A percentile compares a stretch with the other conserved stretches of the same genome.
These are phyloP conservation scores for Pelargonium cotyledonis DNA, from an alignment of 441 rosid genomes.

Conservation along the genomic window DNA sequence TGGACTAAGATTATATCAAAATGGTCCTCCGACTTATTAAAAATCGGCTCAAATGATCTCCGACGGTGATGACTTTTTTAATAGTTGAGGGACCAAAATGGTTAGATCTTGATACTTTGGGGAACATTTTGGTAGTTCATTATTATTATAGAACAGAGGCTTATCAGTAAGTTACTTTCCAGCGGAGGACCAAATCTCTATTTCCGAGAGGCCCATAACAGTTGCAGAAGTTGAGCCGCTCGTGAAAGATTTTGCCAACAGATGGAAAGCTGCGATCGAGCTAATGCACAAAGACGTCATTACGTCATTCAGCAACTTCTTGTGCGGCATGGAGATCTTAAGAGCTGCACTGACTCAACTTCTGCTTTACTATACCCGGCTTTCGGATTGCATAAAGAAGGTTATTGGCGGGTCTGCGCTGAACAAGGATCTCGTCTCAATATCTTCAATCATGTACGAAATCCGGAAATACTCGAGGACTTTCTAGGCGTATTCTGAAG, in stretches of 20 bases:
- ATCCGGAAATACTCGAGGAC: constrained; percentile 89
- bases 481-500: constrained; percentile 34
- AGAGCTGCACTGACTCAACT: constrained; percentile 85
- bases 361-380: constrained; percentile 87
- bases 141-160: not conserved
- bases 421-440: constrained; percentile 89
- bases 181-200: constrained; percentile 80
- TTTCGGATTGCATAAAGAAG: constrained; percentile 82
- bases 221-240: constrained; percentile 73
- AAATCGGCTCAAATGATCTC: no score
- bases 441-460: constrained; percentile 95
- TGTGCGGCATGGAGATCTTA: constrained; percentile 94
- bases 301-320: constrained; percentile 91
- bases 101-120: no score
- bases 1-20: no score
- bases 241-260: constrained; percentile 64
- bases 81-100: no score
- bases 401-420: constrained; percentile 64
- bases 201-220: constrained; percentile 58
- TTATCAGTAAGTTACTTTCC: constrained; percentile 20
- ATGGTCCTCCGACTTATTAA: no score
- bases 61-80: no score
- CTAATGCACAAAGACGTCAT: constrained; percentile 98
- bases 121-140: not conserved
- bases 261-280: constrained; percentile 94